A percentile compares a stretch with the other conserved stretches of the same genome.
These are phyloP conservation scores for Nigrospora osmanthi DNA, from an alignment of 2,329 filamentous ascomycete genomes.

Conservation along the genomic window DNA sequence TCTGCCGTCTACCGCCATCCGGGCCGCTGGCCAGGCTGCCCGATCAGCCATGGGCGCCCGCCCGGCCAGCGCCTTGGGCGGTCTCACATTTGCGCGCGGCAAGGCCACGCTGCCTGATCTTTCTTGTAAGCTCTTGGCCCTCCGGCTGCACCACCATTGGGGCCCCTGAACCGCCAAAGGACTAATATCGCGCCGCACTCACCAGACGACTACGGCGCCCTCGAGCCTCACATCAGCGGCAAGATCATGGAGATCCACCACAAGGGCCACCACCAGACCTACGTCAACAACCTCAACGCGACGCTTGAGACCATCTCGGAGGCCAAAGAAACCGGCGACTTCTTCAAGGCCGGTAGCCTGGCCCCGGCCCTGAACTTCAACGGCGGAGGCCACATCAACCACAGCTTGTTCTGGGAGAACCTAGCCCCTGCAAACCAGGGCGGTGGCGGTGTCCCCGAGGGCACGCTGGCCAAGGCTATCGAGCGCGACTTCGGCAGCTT, in stretches of 20 bases:
- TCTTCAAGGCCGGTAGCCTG: slow-evolving; percentile 17
- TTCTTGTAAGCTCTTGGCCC: slow-evolving; percentile 30
- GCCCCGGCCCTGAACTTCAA: slow-evolving; percentile 52
- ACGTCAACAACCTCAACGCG: slow-evolving; percentile 70
- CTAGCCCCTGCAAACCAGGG: slow-evolving; percentile 34
- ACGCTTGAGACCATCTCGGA: slow-evolving; percentile 60
- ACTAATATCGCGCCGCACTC: neutral
- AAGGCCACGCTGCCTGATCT: slow-evolving; percentile 8
- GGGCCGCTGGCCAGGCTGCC: slow-evolving; percentile 4
- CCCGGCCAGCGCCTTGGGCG: slow-evolving; percentile 4
- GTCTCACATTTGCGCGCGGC: slow-evolving; percentile 5
- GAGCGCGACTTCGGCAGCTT: slow-evolving; percentile 48
- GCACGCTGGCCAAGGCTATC: slow-evolving; percentile 38
- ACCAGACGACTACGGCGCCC: slow-evolving; percentile 89
- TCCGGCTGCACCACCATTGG: neutral
- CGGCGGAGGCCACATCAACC: slow-evolving; percentile 60
- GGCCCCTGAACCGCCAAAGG: no score
- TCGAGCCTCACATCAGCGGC: slow-evolving; percentile 71
- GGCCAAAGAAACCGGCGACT: slow-evolving; percentile 43
- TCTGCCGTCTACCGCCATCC: slow-evolving; percentile 2
- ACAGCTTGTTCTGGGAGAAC: slow-evolving; percentile 64
- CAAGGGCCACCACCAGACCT: slow-evolving; percentile 76
- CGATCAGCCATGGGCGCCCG: slow-evolving; percentile 4
- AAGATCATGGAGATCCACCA: slow-evolving; percentile 84
- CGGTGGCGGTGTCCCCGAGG: slow-evolving; percentile 40